Conservation (phyloP, 2,329 filamentous ascomycete genomes). For the Magnaporthiopsis rhizophila region DNA sequence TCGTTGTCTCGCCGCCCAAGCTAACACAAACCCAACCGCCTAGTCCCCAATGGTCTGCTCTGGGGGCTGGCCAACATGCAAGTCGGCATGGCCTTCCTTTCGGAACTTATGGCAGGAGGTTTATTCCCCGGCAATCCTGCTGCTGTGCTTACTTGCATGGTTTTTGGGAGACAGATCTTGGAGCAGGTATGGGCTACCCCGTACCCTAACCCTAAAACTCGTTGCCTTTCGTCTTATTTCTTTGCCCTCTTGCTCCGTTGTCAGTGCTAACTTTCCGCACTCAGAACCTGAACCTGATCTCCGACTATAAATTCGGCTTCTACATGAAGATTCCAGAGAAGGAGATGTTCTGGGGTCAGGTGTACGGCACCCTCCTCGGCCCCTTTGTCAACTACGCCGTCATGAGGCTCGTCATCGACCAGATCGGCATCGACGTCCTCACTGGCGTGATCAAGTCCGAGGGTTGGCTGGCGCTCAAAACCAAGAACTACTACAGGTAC, state of each 20-base stretch:
- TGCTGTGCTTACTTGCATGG: slow-evolving; percentile 22
- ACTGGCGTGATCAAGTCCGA: slow-evolving; percentile 16
- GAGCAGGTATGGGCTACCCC: slow-evolving; percentile 17
- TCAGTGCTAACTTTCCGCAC: neutral
- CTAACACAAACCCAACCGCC: neutral
- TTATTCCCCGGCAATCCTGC: slow-evolving; percentile 21
- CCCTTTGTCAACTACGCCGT: slow-evolving; percentile 24
- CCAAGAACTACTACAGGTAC: slow-evolving; percentile 20
- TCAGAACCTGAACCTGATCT: slow-evolving; percentile 21
- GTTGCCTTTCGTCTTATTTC: neutral
- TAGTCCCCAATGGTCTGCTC: slow-evolving; percentile 22
- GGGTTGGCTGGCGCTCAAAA: slow-evolving; percentile 22
- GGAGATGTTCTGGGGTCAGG: slow-evolving; percentile 26
- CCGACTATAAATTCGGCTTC: slow-evolving; percentile 28
- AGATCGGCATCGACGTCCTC: slow-evolving; percentile 16
- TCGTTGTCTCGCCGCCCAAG: too few relatives aligned
- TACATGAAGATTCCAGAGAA: slow-evolving; percentile 28
- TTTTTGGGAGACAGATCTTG: slow-evolving; percentile 24
- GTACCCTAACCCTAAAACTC: neutral
- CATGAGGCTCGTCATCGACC: slow-evolving; percentile 21
- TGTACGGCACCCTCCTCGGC: slow-evolving; percentile 24
- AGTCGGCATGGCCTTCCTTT: slow-evolving; percentile 21
- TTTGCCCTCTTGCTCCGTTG: neutral
- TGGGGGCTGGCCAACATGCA: slow-evolving; percentile 22
- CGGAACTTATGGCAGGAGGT: slow-evolving; percentile 21